Conservation (phyloP, 352 stramenopile genomes). For the Phytopythium litorale region DNA sequence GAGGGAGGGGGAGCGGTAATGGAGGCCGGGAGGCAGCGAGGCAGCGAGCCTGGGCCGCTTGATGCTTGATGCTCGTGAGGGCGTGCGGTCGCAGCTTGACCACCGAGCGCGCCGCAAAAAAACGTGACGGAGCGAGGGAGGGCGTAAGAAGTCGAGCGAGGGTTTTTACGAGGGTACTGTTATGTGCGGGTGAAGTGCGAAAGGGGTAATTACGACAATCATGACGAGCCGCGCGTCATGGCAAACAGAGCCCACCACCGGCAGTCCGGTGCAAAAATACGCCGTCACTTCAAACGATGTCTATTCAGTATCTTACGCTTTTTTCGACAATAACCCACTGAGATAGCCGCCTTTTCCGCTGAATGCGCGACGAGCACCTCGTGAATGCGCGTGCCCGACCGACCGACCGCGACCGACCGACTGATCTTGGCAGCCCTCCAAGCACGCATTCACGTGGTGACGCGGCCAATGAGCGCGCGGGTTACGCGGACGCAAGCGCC, state of each 20-base stretch:
- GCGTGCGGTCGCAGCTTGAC: not conserved
- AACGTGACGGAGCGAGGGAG: not conserved
- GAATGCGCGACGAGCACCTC: slow-evolving; percentile 5
- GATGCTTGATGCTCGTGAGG: not conserved
- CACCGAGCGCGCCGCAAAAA: slow-evolving; percentile 4
- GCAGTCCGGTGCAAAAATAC: not conserved
- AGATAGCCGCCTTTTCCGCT: not conserved
- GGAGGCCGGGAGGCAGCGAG: not conserved
- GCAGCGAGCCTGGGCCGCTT: not conserved
- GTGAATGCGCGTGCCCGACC: slow-evolving; percentile 33
- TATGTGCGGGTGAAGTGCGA: not conserved
- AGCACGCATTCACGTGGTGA: not conserved
- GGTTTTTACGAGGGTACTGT: not conserved
- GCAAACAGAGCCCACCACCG: not conserved
- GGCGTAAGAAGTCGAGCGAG: not conserved
- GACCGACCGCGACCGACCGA: slow-evolving; percentile 9
- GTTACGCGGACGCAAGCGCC: too few relatives aligned
- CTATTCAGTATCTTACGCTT: not conserved
- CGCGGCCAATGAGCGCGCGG: not conserved
- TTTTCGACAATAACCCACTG: not conserved
- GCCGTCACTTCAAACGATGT: not conserved
- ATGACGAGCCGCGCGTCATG: slow-evolving; percentile 2
- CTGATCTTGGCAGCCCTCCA: slow-evolving; percentile 1
- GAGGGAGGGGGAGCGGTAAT: not conserved
- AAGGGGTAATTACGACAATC: slow-evolving; percentile 9